Evolutionary conservation across 148 eudicot genomes (phyloP), one percentile per base, ranked within the genome.

Genomic region (Euryodendron excelsum): DNA sequence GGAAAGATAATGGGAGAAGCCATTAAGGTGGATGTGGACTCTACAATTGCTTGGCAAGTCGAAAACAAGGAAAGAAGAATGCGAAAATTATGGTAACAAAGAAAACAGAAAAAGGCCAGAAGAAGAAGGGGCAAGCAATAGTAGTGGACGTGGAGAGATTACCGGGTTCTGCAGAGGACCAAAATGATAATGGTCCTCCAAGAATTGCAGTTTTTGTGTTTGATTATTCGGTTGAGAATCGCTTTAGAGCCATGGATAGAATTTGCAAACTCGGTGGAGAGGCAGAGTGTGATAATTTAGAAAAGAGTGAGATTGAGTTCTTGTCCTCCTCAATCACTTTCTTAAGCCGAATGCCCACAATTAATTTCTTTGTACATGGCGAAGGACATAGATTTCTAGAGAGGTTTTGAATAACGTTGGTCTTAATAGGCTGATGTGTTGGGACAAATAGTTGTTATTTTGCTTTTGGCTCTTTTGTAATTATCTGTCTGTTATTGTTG

Each of bases 261-360:
- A 84, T 91, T 6, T 69, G 80, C 23, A 78, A 80, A 81, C 80
- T 91, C 28, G 84, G 92, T 55, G 89, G 91, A 62, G 81, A 86
- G 50, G 21, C 80, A 0, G 80, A 67, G 25, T 71, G 31, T 60
- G 28, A 27, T 41, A 75, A 81, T 63, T 82, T 81, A 63, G 83
- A 88, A 61, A 85, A 81, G 21, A 27, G 25, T 17, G 93, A 90
- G 68, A 75, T 91, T 80, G 71, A 86, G 27, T 87, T 91, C 11
- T 41, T 90, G n/a, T 84, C 93, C 13, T 82, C 91, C 31, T 79
- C 85, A 0, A 75, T 95, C 63, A 91, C 84, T 56, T 95, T 93
- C 70, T 63, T 93, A 64, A 89, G 93, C 97, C 92, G 81, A n/a
- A 69, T 66, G 15, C 48, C 5, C 12, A 18, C 37, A 64, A 31